Evolutionary conservation across 345 rosid genomes (phyloP), one percentile per base, ranked within the genome.

Genomic region (Erodium maritimum): DNA sequence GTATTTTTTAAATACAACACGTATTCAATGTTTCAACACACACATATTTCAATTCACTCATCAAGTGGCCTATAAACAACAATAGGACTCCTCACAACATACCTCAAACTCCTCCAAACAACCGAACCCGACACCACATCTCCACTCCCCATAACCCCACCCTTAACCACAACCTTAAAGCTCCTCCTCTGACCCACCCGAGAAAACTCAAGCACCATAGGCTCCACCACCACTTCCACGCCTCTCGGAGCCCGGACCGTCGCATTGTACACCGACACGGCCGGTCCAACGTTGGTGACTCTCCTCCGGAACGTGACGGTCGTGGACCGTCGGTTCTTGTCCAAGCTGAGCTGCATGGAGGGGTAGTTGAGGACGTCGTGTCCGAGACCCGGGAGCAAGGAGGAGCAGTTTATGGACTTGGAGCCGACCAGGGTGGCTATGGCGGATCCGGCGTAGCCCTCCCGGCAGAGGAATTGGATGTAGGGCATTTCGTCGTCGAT

Each of bases 351-450:
- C 19, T 91, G 97, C 71, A 91, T 79, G 0, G 96, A 79, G 37
- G 96, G 96, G 69, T 91, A 91, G 73, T 91, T 91, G 8, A 91
- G 72, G 18, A 90, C 80, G 66, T 86, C 97, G 17, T 76, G 77
- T 33, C 96, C 90, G 17, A 79, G 51, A 52, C 88, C 90, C 0
- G 90, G 90, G 24, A 86, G 65, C 56, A 88, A 64, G 1, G 88
- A 74, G 25, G 96, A 80, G 65, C 97, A 91, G 62, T 79, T 85
- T 22, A 81, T 55, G 57, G 87, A 67, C 20, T 79, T 69, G 55
- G 77, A 65, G 3, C 88, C 90, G 7, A 72, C 73, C 23, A 86
- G 60, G 52, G 66, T 70, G 5, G 82, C 77, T 23, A 91, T 22
- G 20, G 83, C 69, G 50, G 91, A 76, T 62, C 85, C 76, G 2